Conservation (phyloP, 495 filamentous ascomycete species). For the Arthonia radiata region DNA sequence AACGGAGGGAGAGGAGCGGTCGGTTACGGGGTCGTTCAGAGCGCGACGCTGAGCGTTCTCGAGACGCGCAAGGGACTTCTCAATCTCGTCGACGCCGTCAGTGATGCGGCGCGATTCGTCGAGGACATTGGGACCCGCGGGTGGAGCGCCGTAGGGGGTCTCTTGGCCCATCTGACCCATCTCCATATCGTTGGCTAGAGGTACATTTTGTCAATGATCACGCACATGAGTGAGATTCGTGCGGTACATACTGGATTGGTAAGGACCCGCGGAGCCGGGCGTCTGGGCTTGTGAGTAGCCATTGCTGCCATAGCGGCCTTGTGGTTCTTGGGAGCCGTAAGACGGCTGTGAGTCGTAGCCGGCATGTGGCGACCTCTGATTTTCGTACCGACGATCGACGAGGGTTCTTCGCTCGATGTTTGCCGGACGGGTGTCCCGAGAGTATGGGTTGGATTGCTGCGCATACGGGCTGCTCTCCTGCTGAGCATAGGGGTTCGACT, state of each 20-base stretch:
- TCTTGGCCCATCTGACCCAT: slow-evolving; percentile 33
- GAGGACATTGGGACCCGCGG: slow-evolving; percentile 23
- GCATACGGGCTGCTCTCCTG: slow-evolving; percentile 16
- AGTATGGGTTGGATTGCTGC: too few species aligned
- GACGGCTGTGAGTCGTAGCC: not conserved
- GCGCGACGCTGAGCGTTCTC: slow-evolving; percentile 29
- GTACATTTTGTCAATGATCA: slow-evolving; percentile 8
- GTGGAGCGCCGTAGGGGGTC: slow-evolving; percentile 19
- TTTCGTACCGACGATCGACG: not conserved
- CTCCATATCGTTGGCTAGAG: slow-evolving; percentile 25
- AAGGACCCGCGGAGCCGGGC: slow-evolving; percentile 12
- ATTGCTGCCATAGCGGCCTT: slow-evolving; percentile 19
- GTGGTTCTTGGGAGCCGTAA: slow-evolving; percentile 26
- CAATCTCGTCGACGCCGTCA: slow-evolving; percentile 47
- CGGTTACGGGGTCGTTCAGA: slow-evolving; percentile 32
- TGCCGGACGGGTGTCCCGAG: too few species aligned
- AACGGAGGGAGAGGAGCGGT: slow-evolving; percentile 22
- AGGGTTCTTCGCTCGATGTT: too few species aligned
- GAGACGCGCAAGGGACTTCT: slow-evolving; percentile 35
- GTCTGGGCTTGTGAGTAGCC: slow-evolving; percentile 7
- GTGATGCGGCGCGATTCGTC: slow-evolving; percentile 63
- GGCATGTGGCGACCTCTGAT: slow-evolving; percentile 1
- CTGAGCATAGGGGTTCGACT: slow-evolving; percentile 37
- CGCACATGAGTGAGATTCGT: slow-evolving; percentile 24
- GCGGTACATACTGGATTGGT: slow-evolving; percentile 19